Conservation (phyloP, 306 rosid species). For the Rosa rugosa region DNA sequence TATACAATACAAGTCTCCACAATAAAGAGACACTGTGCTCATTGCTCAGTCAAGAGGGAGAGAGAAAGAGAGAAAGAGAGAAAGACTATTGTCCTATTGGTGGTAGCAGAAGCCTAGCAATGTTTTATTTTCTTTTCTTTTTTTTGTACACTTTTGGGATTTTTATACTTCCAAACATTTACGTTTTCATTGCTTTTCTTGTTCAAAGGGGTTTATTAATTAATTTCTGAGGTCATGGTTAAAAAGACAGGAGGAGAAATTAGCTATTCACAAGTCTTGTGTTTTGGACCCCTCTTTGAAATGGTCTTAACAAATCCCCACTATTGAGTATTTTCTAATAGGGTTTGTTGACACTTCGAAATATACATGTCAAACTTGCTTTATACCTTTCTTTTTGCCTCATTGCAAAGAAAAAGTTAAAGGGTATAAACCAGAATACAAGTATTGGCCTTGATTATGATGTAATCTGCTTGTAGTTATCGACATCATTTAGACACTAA, state of each 20-base stretch:
- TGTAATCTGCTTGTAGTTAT: background rate
- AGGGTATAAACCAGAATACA: conserved; percentile 1
- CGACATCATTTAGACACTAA: background rate
- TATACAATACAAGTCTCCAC: background rate
- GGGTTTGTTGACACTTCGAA: conserved; percentile 10
- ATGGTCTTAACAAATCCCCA: background rate
- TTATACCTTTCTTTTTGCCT: conserved; percentile 11
- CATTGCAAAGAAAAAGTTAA: background rate
- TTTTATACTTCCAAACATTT: conserved; percentile 5
- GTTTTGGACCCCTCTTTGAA: background rate
- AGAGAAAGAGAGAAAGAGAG: background rate
- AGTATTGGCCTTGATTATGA: background rate
- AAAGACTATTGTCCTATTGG: background rate
- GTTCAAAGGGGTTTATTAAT: background rate
- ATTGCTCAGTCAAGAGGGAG: background rate
- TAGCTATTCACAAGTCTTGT: background rate
- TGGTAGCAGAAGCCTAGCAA: background rate
- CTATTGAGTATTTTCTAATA: background rate
- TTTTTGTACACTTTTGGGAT: background rate
- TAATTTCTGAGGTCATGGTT: background rate
- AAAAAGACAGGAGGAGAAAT: background rate
- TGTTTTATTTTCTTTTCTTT: background rate
- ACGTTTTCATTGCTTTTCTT: background rate
- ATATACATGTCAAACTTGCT: conserved; percentile 3
- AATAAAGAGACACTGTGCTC: conserved; percentile 40